These are phyloP conservation scores for Metschnikowia arizonensis DNA, from an alignment of 805 yeast genomes.

Conservation along the genomic window DNA sequence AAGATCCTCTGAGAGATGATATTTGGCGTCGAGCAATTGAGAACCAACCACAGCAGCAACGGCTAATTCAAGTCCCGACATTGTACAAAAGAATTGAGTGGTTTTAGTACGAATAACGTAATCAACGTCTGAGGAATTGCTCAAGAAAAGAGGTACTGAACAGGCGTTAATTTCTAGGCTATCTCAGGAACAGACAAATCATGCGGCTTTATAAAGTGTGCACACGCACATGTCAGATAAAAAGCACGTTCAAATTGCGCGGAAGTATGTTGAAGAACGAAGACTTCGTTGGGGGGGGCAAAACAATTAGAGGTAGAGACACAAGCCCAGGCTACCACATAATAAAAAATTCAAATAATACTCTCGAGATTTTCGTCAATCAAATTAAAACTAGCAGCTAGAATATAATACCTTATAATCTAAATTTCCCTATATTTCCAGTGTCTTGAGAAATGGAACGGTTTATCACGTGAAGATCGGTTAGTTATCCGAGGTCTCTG, in stretches of 20 bases:
- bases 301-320: background rate
- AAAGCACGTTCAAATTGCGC: conserved; percentile 5
- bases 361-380: background rate
- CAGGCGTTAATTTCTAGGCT: background rate
- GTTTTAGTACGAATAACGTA: background rate
- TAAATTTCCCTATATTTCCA: background rate
- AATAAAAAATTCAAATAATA: background rate
- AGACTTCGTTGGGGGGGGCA: no score
- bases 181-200: background rate
- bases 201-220: conserved; percentile 4
- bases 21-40: conserved; percentile 46
- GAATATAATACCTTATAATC: background rate
- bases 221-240: conserved; percentile 3
- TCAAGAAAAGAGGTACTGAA: background rate
- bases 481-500: conserved; percentile 5
- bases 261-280: background rate
- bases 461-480: conserved; percentile 1
- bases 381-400: background rate
- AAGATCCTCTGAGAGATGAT: conserved; percentile 50
- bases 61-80: conserved; percentile 37
- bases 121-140: background rate
- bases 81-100: conserved; percentile 6
- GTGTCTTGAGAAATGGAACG: background rate
- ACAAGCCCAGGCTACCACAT: background rate
- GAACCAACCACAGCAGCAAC: conserved; percentile 43